phyloP scores from a whole-genome alignment of 495 filamentous ascomycete species.

The Lasiosphaeriaceae sp. region DNA sequence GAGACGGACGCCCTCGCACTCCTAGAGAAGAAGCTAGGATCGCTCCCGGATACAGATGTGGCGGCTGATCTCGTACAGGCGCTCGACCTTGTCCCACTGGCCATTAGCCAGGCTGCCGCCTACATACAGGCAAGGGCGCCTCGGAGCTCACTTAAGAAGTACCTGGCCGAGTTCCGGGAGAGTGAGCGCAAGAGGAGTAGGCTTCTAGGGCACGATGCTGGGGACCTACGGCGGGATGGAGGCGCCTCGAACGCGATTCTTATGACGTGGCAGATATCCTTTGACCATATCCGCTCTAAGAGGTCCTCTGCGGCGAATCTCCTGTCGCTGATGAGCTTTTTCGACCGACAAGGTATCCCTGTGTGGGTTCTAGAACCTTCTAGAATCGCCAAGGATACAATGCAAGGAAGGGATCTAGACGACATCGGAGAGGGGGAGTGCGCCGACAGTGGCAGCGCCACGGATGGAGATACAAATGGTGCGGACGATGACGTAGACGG shows the following conservation, averaged over 20 bases:
- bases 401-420: too few species aligned
- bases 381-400: conserved; percentile 1
- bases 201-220: conserved; percentile 29
- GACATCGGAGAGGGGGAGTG: too few species aligned
- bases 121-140: too few species aligned
- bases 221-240: too few species aligned
- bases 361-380: not conserved
- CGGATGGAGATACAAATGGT: conserved; percentile 11
- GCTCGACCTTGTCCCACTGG: too few species aligned
- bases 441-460: too few species aligned
- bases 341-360: conserved; percentile 5
- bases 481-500: conserved; percentile 16
- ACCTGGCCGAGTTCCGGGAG: conserved; percentile 36
- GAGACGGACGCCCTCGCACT: conserved; percentile 20
- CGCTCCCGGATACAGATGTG: conserved; percentile 11
- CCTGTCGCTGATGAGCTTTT: conserved; percentile 21
- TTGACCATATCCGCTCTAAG: too few species aligned
- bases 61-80: conserved; percentile 26
- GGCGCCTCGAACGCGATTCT: too few species aligned
- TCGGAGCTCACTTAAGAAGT: too few species aligned
- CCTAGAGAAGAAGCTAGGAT: conserved; percentile 26
- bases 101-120: too few species aligned
- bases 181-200: conserved; percentile 26
- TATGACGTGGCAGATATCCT: too few species aligned
- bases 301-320: not conserved